Base-by-base conservation (phyloP, 192 early-diverging fungal species). In the Coemansia sp. region DNA sequence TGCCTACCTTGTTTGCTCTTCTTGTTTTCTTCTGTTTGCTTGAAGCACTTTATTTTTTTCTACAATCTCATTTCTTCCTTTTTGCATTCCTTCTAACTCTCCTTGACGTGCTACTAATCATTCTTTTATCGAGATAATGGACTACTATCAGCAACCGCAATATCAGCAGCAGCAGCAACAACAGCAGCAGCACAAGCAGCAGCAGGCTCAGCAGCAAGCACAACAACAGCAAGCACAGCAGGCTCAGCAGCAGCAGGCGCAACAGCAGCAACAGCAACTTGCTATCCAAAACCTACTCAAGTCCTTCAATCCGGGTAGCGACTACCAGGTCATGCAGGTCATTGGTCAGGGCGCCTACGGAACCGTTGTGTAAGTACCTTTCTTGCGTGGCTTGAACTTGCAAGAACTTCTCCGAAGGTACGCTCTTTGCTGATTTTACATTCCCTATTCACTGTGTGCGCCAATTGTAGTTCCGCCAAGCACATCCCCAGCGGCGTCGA, bases 281-380 rank as follows among this genome's bases (percentile, higher is more conserved):
- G 81, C 76, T 19, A 70, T 78, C 21, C 77, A 79, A 68, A 75
- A 79, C 61, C 62, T 85, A 51, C 74, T 89, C 39, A 77, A 83
- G 62, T 85, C 87, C 59, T 93, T 93, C 78, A 88, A 92, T 71
- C 89, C 88, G 19, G 92, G 92, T 6, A 81, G 88, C 24, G 89
- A 95, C 62, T 98, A 96, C 78, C 87, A 94, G 60, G 87, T 93
- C 64, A 78, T 88, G 44, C 90, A 93, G 67, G 91, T 94, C 62
- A 91, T 97, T 56, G 95, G 95, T 17, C 90, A 93, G 75, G 95
- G 95, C 45, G 95, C 95, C 53, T 97, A 97, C 79, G 95, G 95
- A 31, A 89, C 92, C 67, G 95, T 97, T 41, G 94, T 93, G 94
- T 94, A 91, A 84, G 83, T 77, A 6, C 7, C 46, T 31, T 6